These are phyloP conservation scores for Shiraia bambusicola DNA, from an alignment of 2,329 filamentous ascomycete species.

Conservation along the genomic window DNA sequence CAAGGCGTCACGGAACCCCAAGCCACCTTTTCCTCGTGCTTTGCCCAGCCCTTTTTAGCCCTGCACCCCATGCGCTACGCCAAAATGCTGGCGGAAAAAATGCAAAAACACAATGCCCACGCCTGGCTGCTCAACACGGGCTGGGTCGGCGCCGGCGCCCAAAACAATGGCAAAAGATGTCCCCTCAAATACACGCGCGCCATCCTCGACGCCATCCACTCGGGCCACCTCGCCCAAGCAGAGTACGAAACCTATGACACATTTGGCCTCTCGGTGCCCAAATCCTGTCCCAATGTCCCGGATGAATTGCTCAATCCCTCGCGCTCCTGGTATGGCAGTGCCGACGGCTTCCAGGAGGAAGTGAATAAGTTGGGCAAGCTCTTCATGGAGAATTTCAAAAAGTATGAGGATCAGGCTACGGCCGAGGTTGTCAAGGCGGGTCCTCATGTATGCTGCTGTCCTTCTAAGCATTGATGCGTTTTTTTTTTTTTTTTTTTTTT, in stretches of 20 bases:
- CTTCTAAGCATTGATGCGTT: slow-evolving; percentile 41
- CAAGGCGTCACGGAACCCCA: slow-evolving; percentile 95
- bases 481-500: too few relatives aligned
- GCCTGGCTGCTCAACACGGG: slow-evolving; percentile 99
- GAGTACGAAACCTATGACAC: slow-evolving; percentile 94
- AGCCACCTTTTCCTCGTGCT: slow-evolving; percentile 98
- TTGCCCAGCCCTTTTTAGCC: slow-evolving; percentile 97
- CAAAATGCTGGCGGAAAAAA: slow-evolving; percentile 98
- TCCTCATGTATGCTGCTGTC: slow-evolving; percentile 46
- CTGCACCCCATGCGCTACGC: slow-evolving; percentile 99
- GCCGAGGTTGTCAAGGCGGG: slow-evolving; percentile 50
- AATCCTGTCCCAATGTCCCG: slow-evolving; percentile 83
- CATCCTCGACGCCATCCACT: slow-evolving; percentile 98
- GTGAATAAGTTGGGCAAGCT: slow-evolving; percentile 86
- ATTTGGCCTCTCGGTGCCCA: slow-evolving; percentile 97
- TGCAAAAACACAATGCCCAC: slow-evolving; percentile 89
- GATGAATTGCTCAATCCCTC: slow-evolving; percentile 91
- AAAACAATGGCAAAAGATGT: slow-evolving; percentile 86
- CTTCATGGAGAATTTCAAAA: slow-evolving; percentile 97
- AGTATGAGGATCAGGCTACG: slow-evolving; percentile 78
- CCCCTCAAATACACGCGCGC: slow-evolving; percentile 98
- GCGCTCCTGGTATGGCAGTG: slow-evolving; percentile 83
- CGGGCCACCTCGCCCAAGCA: slow-evolving; percentile 85
- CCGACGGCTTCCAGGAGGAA: slow-evolving; percentile 80
- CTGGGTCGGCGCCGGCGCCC: slow-evolving; percentile 92